Conservation (phyloP, 2,329 filamentous ascomycete species). For the Monascus ruber region DNA sequence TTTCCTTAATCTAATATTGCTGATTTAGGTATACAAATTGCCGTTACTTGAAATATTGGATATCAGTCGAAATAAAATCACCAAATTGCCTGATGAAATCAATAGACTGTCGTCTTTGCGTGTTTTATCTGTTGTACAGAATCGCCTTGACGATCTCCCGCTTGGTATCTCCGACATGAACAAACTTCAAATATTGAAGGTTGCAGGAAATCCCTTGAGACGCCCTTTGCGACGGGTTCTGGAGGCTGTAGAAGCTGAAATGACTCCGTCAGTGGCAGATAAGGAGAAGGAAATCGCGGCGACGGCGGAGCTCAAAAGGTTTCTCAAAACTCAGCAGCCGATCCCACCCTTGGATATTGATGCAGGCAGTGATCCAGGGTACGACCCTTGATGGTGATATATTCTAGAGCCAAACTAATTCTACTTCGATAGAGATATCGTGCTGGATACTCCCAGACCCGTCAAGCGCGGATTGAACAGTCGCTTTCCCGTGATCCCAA, state of each 20-base stretch:
- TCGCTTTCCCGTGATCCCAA: constrained; percentile 47
- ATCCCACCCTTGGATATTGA: constrained; percentile 32
- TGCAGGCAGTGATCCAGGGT: constrained; percentile 35
- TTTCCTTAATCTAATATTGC: constrained; percentile 11
- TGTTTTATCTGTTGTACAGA: constrained; percentile 77
- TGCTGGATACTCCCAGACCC: constrained; percentile 65
- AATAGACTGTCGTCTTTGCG: constrained; percentile 73
- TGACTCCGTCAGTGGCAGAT: constrained; percentile 44
- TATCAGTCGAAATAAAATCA: constrained; percentile 77
- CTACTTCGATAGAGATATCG: constrained; percentile 50
- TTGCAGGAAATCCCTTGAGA: constrained; percentile 75
- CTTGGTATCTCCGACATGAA: constrained; percentile 79
- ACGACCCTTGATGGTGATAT: constrained; percentile 1
- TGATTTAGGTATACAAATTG: constrained; percentile 65
- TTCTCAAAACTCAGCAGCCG: constrained; percentile 39
- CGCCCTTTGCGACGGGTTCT: constrained; percentile 65
- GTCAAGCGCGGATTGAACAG: constrained; percentile 44
- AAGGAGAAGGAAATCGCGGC: constrained; percentile 50
- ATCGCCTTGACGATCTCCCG: constrained; percentile 74
- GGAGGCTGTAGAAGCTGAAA: constrained; percentile 54
- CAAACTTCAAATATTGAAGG: constrained; percentile 77
- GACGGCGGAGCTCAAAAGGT: constrained; percentile 50
- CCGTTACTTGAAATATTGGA: constrained; percentile 85
- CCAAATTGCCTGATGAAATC: constrained; percentile 65
- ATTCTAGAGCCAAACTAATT: neutral